Conservation (phyloP, 2,329 filamentous ascomycete species). For the Thelonectria discophora region DNA sequence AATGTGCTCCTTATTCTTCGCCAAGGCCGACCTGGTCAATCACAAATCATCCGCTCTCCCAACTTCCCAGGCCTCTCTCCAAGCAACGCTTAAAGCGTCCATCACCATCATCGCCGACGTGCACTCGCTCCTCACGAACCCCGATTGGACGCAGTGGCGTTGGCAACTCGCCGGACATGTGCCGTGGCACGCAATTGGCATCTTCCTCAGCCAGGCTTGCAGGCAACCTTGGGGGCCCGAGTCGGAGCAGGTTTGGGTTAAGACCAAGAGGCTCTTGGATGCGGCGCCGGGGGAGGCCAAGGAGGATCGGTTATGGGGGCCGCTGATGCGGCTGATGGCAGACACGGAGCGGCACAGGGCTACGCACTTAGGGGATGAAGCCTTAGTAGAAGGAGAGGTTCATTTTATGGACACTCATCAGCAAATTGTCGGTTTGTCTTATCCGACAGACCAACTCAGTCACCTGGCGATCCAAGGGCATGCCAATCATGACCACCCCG, state of each 20-base stretch:
- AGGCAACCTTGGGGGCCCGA: conserved; percentile 33
- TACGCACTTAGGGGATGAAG: conserved; percentile 17
- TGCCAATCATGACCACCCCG: conserved; percentile 13
- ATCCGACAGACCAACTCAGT: conserved; percentile 16
- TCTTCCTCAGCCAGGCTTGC: conserved; percentile 36
- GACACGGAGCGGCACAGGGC: conserved; percentile 25
- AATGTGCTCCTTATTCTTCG: conserved; percentile 40
- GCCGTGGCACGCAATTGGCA: conserved; percentile 41
- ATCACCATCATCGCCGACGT: conserved; percentile 35
- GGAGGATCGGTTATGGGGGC: conserved; percentile 29
- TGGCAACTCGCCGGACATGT: conserved; percentile 44
- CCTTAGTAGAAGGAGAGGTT: not conserved
- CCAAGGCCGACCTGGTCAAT: conserved; percentile 40
- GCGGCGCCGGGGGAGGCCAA: conserved; percentile 17
- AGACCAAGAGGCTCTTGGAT: conserved; percentile 20
- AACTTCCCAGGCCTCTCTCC: not conserved
- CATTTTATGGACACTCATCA: not conserved
- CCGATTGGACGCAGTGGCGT: conserved; percentile 39
- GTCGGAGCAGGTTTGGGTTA: conserved; percentile 38
- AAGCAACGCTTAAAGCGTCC: conserved; percentile 14
- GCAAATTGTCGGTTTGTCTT: not conserved
- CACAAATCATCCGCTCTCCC: conserved; percentile 16
- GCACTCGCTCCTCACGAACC: conserved; percentile 33
- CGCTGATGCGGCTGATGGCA: conserved; percentile 23
- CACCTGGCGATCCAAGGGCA: conserved; percentile 22